These are phyloP conservation scores for Exophiala aquamarina DNA, from an alignment of 2,329 filamentous ascomycete genomes.

Conservation along the genomic window DNA sequence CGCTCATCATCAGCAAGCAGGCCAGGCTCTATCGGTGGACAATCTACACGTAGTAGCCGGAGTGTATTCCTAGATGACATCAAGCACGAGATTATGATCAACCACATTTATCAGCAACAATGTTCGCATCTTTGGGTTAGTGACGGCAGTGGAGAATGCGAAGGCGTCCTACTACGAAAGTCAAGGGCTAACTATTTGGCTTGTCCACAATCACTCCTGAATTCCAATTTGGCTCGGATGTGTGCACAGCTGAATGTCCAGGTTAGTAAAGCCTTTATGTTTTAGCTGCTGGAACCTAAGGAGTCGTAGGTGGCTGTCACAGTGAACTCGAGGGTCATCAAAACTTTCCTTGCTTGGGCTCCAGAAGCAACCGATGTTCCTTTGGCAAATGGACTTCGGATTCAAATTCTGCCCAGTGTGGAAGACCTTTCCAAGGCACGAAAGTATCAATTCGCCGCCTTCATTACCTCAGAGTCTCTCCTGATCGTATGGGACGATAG, in stretches of 20 bases:
- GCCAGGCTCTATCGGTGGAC: conserved; percentile 40
- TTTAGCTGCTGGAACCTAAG: conserved; percentile 12
- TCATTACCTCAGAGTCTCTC: conserved; percentile 68
- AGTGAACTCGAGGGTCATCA: conserved; percentile 76
- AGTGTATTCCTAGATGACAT: conserved; percentile 68
- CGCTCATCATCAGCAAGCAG: conserved; percentile 50
- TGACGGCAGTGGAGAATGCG: conserved; percentile 65
- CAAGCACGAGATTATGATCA: conserved; percentile 81
- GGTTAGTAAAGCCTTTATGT: conserved; percentile 43
- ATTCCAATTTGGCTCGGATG: conserved; percentile 63
- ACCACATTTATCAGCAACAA: conserved; percentile 78
- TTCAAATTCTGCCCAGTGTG: conserved; percentile 72
- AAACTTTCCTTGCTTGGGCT: conserved; percentile 72
- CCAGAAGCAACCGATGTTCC: conserved; percentile 74
- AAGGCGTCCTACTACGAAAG: conserved; percentile 73
- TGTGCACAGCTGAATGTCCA: conserved; percentile 71
- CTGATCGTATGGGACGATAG: conserved; percentile 84
- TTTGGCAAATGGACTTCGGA: conserved; percentile 71
- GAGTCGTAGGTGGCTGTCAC: conserved; percentile 69
- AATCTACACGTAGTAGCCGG: conserved; percentile 46
- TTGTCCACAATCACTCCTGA: conserved; percentile 65
- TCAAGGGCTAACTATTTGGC: conserved; percentile 68
- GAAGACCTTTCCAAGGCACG: conserved; percentile 69
- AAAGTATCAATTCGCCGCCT: conserved; percentile 79
- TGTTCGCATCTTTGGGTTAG: conserved; percentile 73